phyloP scores from a whole-genome alignment of 176 grass and related monocot species.

The Typha latifolia region DNA sequence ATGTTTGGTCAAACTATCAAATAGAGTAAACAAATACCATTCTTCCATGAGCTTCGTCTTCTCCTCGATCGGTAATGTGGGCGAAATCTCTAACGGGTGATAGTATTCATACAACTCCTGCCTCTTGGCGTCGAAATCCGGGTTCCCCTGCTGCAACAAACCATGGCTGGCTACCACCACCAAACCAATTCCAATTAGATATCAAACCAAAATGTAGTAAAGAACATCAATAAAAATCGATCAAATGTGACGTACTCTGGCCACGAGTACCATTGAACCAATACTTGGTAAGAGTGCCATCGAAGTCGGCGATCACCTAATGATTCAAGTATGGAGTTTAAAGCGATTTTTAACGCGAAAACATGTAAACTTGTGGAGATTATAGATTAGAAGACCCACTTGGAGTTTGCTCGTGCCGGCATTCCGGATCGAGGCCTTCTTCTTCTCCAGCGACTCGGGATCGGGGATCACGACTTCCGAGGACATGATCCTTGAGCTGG shows the following conservation, averaged over 20 bases:
- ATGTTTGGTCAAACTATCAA: background rate
- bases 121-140: slow-evolving; percentile 75
- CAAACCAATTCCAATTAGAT: slow-evolving; percentile 1
- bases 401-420: slow-evolving; percentile 14
- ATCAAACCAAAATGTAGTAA: background rate
- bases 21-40: slow-evolving; percentile 25
- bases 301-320: slow-evolving; percentile 95
- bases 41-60: slow-evolving; percentile 96
- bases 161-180: slow-evolving; percentile 57
- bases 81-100: slow-evolving; percentile 81
- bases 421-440: slow-evolving; percentile 27
- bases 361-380: background rate
- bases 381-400: background rate
- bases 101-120: slow-evolving; percentile 72
- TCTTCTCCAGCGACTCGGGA: slow-evolving; percentile 14
- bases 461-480: slow-evolving; percentile 15
- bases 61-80: slow-evolving; percentile 59
- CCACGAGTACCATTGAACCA: slow-evolving; percentile 72
- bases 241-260: slow-evolving; percentile 49
- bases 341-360: background rate
- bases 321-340: background rate
- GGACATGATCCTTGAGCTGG: background rate
- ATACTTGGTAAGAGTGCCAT: slow-evolving; percentile 84
- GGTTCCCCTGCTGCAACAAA: slow-evolving; percentile 72
- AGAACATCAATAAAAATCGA: background rate